Evolutionary conservation across 2,329 filamentous ascomycete species (phyloP), one percentile per base, ranked within the genome.

Genomic region (Fonsecaea multimorphosa): DNA sequence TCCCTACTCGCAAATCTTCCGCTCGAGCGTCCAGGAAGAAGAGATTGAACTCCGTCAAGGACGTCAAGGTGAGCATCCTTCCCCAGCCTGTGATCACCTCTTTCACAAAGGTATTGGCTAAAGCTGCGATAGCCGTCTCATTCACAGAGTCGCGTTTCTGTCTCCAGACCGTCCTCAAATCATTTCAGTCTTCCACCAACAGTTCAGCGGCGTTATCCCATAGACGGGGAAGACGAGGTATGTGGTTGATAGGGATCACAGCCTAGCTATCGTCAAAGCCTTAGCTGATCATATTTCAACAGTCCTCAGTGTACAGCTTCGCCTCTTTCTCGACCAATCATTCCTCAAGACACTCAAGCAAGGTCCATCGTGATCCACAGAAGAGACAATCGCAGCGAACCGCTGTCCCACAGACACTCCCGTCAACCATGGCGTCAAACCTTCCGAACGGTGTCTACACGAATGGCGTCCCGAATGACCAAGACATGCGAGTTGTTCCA

Each of bases 361-460:
- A 38, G 31, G 2, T 40, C 31, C 16, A 27, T 36, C 22, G 27
- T 7, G 24, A 54, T 34, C 31, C 12, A 34, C 12, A 2, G 27
- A 31, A 32, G 24, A 52, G 22, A 27, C 44, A 27, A 6, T 9
- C 32, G 8, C 3, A 31, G 3, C 29, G 29, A 34, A 46, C 27
- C 49, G 8, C n/a, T 14, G n/a, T 62, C 16, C 27, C 16, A 46
- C 51, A 19, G 32, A 24, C 22, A 31, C 4, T 46, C 19, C 16
- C 46, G 1, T 38, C 38, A 4, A 53, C 34, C 58, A 61, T 61
- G 58, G 29, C 58, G 19, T 49, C 22, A 49, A 24, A 4, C 22
- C 44, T 49, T 53, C 58, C 58, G 46, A 36, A 52, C 46, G 58
- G 58, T 16, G 46, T 52, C 58, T 61, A 52, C 14, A 24, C 36